These are phyloP conservation scores for Cnidoscolus chayamansa DNA, from an alignment of 441 rosid species.

Conservation along the genomic window DNA sequence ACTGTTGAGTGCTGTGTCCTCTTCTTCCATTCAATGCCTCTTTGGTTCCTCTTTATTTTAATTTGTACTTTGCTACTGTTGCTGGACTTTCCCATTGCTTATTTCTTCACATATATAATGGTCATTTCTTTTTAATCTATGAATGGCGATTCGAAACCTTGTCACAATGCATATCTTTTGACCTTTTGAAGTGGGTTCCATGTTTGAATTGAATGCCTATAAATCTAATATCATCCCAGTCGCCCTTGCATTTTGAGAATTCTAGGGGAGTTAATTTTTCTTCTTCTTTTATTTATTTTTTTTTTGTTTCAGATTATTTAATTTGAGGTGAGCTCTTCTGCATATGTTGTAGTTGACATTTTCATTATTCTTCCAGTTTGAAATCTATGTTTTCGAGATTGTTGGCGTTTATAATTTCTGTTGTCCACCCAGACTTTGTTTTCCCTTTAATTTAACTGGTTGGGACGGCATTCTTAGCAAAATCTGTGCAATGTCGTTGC, in stretches of 20 bases:
- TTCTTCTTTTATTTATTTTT: background rate
- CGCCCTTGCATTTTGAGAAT: background rate
- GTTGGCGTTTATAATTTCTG: too few relatives aligned
- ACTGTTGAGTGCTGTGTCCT: background rate
- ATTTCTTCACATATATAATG: background rate
- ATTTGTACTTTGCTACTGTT: background rate
- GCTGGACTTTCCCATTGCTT: background rate
- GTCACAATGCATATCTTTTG: background rate
- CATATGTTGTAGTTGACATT: background rate
- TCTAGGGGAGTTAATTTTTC: background rate
- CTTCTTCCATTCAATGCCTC: background rate
- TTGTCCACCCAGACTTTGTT: background rate
- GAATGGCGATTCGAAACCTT: background rate
- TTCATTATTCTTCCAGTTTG: background rate
- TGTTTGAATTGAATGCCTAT: background rate
- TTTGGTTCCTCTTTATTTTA: background rate
- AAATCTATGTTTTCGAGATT: background rate
- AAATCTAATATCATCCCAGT: background rate
- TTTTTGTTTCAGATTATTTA: background rate
- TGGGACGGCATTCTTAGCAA: background rate
- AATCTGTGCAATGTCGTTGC: background rate
- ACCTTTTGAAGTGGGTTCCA: slow-evolving; percentile 10
- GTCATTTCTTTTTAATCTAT: background rate
- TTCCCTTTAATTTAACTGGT: background rate
- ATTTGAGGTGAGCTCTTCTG: background rate